These are phyloP conservation scores for Dalechampia spathulata DNA, from an alignment of 441 rosid genomes.

Conservation along the genomic window DNA sequence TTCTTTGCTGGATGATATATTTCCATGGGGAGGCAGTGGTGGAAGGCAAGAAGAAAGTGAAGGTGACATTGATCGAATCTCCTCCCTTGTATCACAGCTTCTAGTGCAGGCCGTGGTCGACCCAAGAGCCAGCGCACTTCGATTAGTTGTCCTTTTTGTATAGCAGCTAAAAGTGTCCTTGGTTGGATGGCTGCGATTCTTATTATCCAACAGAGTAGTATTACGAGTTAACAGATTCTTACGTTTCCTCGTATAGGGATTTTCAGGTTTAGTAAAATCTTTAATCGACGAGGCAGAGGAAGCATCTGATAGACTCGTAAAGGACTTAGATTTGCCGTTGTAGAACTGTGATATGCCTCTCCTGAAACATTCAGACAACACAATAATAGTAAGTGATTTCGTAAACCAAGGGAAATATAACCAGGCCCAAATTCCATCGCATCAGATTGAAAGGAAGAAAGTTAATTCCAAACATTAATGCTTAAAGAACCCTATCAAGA, in stretches of 20 bases:
- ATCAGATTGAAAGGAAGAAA: not conserved
- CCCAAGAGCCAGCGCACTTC: constrained; percentile 5
- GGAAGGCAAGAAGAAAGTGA: constrained; percentile 18
- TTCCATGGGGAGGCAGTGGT: constrained; percentile 27
- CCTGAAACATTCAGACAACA: constrained; percentile 23
- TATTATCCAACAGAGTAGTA: constrained; percentile 3
- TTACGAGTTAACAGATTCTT: constrained; percentile 25
- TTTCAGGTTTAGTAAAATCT: constrained; percentile 39
- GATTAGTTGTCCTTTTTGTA: constrained; percentile 15
- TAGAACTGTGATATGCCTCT: constrained; percentile 47
- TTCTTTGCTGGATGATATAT: constrained; percentile 7
- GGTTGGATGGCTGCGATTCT: constrained; percentile 6
- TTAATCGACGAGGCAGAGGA: constrained; percentile 23
- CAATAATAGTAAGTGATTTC: not conserved
- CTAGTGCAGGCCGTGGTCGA: not conserved
- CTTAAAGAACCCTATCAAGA: no score
- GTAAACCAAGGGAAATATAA: not conserved
- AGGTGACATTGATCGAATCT: constrained; percentile 3
- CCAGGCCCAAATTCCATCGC: no score
- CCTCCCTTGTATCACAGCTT: constrained; percentile 5
- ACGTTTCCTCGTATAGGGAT: constrained; percentile 25
- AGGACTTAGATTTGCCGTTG: constrained; percentile 44
- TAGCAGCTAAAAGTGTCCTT: constrained; percentile 13
- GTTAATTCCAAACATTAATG: not conserved
- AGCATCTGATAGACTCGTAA: constrained; percentile 40